Evolutionary conservation across 305 asterid species (phyloP).

Genomic region (Fraxinus dipetala): DNA sequence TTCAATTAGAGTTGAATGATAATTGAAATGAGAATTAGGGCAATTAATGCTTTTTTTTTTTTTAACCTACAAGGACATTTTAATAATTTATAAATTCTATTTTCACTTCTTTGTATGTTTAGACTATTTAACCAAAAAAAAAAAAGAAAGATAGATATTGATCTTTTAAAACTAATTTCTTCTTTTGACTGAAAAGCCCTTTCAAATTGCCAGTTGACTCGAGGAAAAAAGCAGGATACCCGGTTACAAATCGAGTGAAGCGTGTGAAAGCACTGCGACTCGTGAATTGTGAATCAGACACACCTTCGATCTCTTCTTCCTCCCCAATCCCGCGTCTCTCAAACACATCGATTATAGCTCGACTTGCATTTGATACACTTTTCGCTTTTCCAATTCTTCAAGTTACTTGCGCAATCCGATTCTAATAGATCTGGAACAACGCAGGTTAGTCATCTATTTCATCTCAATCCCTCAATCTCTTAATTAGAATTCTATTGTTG

Average conservation of each 20-base stretch:
- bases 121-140: too few species aligned
- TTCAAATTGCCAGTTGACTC: too few species aligned
- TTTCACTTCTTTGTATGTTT: too few species aligned
- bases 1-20: too few species aligned
- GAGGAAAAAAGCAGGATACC: background rate
- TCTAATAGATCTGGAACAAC: background rate
- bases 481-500: background rate
- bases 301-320: background rate
- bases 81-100: too few species aligned
- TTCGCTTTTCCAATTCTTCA: background rate
- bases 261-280: background rate
- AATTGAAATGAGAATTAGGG: too few species aligned
- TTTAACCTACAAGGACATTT: too few species aligned
- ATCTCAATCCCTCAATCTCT: background rate
- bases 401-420: background rate
- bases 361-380: background rate
- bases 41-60: too few species aligned
- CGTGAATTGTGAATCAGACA: background rate
- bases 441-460: background rate
- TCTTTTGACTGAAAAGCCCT: too few species aligned
- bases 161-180: too few species aligned
- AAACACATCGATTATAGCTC: background rate
- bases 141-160: too few species aligned
- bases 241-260: background rate
- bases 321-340: background rate